A percentile compares a stretch with the other conserved stretches of the same genome.
These are phyloP conservation scores for Chytriomyces sp. DNA, from an alignment of 192 early-diverging fungal species.

Conservation along the genomic window DNA sequence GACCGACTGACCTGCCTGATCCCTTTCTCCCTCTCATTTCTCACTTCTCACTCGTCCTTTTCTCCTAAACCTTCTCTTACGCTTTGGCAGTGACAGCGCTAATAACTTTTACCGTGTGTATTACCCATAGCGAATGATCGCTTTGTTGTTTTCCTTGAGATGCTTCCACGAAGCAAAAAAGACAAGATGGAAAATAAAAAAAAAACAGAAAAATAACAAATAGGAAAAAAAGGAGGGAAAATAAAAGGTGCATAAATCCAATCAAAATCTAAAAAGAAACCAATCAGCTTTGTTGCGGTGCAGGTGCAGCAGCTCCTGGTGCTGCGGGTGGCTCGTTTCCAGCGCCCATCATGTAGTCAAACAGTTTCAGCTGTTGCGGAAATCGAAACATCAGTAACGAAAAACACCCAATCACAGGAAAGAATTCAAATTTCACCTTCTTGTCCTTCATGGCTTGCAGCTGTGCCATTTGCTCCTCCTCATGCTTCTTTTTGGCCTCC, in stretches of 20 bases:
- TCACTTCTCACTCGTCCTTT: too few relatives aligned
- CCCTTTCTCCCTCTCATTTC: too few relatives aligned
- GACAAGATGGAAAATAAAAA: not conserved
- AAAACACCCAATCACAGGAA: not conserved
- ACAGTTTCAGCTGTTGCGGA: slow-evolving; percentile 27
- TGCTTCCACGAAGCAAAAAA: not conserved
- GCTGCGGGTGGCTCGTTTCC: slow-evolving; percentile 5
- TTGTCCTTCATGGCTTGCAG: slow-evolving; percentile 90
- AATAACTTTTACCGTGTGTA: too few relatives aligned
- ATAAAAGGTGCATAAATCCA: not conserved
- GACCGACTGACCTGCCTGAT: too few relatives aligned
- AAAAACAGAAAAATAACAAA: not conserved
- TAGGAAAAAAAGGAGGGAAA: not conserved
- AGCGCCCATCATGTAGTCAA: slow-evolving; percentile 37
- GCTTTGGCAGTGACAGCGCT: too few relatives aligned
- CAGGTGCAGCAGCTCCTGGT: not conserved
- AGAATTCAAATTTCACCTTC: slow-evolving; percentile 72
- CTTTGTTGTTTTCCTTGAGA: slow-evolving; percentile 5
- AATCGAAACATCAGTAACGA: not conserved
- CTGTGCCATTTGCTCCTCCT: slow-evolving; percentile 70
- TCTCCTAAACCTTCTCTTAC: too few relatives aligned
- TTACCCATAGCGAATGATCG: too few relatives aligned
- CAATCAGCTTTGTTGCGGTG: not conserved
- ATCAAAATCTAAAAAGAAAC: not conserved
- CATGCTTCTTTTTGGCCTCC: slow-evolving; percentile 66